Evolutionary conservation across 2,329 filamentous ascomycete species (phyloP).

Genomic region (Zymoseptoria brevis): DNA sequence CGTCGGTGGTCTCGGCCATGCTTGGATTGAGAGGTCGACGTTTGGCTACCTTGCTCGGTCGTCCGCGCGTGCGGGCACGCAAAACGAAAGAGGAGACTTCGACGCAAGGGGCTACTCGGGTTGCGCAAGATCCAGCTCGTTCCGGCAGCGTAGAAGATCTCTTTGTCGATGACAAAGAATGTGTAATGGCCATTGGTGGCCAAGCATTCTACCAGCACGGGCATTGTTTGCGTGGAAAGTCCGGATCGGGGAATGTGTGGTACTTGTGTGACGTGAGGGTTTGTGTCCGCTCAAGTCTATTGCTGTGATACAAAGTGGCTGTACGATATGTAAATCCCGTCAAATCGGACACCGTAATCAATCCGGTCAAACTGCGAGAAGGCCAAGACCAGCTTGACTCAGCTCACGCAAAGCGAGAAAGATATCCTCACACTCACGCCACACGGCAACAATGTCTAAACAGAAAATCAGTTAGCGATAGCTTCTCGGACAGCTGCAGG

Average conservation of each 20-base stretch:
- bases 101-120: not conserved
- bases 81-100: not conserved
- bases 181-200: slow-evolving; percentile 2
- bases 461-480: not conserved
- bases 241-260: not conserved
- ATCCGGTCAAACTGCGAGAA: not conserved
- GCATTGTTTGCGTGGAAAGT: not conserved
- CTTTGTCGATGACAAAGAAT: slow-evolving; percentile 9
- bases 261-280: not conserved
- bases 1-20: not conserved
- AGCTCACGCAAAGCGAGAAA: not conserved
- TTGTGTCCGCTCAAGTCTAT: not conserved
- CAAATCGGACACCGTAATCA: not conserved
- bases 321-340: not conserved
- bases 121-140: not conserved
- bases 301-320: not conserved
- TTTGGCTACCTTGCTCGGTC: not conserved
- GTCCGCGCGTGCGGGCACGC: not conserved
- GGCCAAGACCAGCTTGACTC: not conserved
- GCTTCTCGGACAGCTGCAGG: not conserved
- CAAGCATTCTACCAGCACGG: slow-evolving; percentile 12
- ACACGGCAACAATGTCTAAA: not conserved
- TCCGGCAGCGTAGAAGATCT: not conserved
- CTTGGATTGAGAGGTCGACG: not conserved
- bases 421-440: not conserved